Evolutionary conservation across 2,329 filamentous ascomycete genomes (phyloP), one percentile per base, ranked within the genome.

Genomic region (Exophiala spinifera): DNA sequence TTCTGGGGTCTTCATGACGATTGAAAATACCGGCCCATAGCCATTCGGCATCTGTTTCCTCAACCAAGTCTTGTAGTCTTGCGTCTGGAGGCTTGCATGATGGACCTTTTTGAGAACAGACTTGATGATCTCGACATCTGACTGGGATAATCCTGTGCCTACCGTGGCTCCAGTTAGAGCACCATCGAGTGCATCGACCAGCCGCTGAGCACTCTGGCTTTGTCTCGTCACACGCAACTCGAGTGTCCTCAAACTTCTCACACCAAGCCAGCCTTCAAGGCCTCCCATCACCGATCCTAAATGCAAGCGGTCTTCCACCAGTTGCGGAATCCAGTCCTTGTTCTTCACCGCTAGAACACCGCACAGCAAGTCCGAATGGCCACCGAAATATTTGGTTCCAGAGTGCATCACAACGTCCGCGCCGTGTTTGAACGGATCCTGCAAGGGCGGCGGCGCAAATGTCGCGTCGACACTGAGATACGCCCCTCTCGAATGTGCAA

Each of bases 331-430:
- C 86, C 86, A 88, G 3, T 76, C 76, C 47, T 78, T 64, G 44
- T 74, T 74, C 20, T 80, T 76, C 4, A 91, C 81, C 0, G 84
- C 82, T 23, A 99, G 74, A 15, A 95, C 86, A 19, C 94, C 94
- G 67, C 89, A 95, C 4, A 97, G 82, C 79, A 97, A 80, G 72
- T 99, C 94, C 61, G 87, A 92, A 74, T 99, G 94, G 0, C 94
- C 94, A 17, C 94, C 94, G 62, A 99, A 83, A 72, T 97, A 99
- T 78, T 97, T 99, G 15, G 91, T 96, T 3, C 91, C 94, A 48
- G 82, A 87, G 73, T 99, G 94, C 89, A 97, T 88, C 31, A 96
- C 82, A 1, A 91, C 72, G 71, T 97, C 92, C 23, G 87, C 90
- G 44, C 90, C 92, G 69, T 81, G 86, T 23, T 70, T 67, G 65